Percentiles rank a stretch among this genome's conserved stretches.
These are phyloP conservation scores for Monosporozyma servazzii DNA, from an alignment of 805 yeast genomes.

Conservation along the genomic window DNA sequence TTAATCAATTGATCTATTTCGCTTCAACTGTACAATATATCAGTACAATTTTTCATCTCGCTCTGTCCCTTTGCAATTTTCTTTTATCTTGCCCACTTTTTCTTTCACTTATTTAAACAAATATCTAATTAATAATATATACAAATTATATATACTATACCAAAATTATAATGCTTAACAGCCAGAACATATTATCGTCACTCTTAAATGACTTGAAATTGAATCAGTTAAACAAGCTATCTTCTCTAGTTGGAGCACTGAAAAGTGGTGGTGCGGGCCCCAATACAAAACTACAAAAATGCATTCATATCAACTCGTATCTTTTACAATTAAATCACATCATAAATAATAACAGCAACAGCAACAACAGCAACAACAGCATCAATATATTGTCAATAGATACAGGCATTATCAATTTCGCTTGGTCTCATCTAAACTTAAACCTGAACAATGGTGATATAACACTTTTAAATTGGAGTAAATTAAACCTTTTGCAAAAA, in stretches of 20 bases:
- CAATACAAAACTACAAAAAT: conserved; percentile 12
- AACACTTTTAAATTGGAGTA: conserved; percentile 29
- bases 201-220: conserved; percentile 6
- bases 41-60: neutral
- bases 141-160: neutral
- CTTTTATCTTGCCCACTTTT: neutral
- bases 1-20: neutral
- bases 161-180: neutral
- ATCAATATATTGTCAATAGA: conserved; percentile 23
- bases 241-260: conserved; percentile 16
- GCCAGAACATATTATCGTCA: neutral
- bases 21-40: too few species aligned
- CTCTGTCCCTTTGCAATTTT: neutral
- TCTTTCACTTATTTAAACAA: neutral
- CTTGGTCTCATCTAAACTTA: conserved; percentile 6
- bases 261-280: too few species aligned
- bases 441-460: conserved; percentile 15
- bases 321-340: conserved; percentile 9
- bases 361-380: neutral
- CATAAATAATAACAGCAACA: neutral
- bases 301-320: conserved; percentile 12
- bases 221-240: conserved; percentile 13
- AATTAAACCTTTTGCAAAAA: conserved; percentile 26
- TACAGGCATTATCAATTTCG: conserved; percentile 33
- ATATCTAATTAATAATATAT: neutral